Percentiles rank a stretch among this genome's conserved stretches.
phyloP scores from a whole-genome alignment of 805 yeast genomes.

The Kuraishia molischiana region DNA sequence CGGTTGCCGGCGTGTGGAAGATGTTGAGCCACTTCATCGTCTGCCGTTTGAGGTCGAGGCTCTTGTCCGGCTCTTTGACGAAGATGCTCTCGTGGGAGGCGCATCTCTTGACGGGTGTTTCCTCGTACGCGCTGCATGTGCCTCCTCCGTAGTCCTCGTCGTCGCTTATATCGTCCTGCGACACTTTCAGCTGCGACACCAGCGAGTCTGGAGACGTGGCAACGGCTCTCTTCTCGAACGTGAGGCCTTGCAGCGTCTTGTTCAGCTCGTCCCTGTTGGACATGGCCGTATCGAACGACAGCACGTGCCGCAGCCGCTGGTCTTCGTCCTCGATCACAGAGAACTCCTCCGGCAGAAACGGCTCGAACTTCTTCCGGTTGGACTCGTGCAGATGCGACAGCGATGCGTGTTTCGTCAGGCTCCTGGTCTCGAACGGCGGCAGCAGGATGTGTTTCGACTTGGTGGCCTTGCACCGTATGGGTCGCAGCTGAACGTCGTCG shows the following conservation, averaged over 20 bases:
- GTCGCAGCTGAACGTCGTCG: background rate
- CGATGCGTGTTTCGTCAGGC: background rate
- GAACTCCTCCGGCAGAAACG: background rate
- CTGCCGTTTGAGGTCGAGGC: background rate
- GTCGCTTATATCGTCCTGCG: background rate
- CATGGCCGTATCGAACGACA: constrained; percentile 19
- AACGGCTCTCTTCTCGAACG: background rate
- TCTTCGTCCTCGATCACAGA: constrained; percentile 2
- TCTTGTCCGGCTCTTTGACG: constrained; percentile 3
- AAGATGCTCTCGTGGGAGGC: constrained; percentile 21
- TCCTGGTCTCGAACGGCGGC: background rate
- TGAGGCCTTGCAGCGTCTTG: background rate
- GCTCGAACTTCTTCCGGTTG: background rate
- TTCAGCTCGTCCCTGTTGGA: background rate
- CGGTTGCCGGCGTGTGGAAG: constrained; percentile 1
- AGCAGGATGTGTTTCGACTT: background rate
- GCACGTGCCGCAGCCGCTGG: constrained; percentile 18
- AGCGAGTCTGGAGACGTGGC: background rate
- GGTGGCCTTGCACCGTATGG: background rate
- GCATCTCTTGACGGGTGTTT: constrained; percentile 7
- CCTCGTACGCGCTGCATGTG: background rate
- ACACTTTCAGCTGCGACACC: background rate
- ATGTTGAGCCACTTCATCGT: constrained; percentile 6
- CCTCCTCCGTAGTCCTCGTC: background rate
- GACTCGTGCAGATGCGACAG: background rate